Percentiles rank a stretch among this genome's conserved stretches.
Evolutionary conservation across 257 asterid species (phyloP).

Genomic region (Jacaranda copaia): DNA sequence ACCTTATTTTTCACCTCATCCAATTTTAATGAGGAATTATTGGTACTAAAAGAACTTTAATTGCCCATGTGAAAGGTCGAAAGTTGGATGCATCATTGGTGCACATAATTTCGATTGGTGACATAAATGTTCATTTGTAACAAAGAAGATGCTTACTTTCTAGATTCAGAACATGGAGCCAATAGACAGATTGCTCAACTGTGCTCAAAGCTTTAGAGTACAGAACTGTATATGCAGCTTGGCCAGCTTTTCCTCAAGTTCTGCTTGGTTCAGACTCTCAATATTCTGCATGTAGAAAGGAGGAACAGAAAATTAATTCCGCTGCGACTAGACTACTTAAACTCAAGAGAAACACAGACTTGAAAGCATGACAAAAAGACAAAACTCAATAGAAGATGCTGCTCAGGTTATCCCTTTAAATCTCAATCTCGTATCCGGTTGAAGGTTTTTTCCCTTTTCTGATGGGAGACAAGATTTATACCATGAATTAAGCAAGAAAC

Average conservation of each 20-base stretch:
- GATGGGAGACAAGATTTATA: no score
- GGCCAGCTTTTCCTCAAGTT: conserved; percentile 18
- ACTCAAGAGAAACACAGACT: not conserved
- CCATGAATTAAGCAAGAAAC: no score
- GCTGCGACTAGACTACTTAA: no score
- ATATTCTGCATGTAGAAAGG: not conserved
- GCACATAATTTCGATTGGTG: not conserved
- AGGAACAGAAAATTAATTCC: not conserved
- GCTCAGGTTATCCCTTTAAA: not conserved
- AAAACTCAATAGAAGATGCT: not conserved
- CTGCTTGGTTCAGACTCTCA: not conserved
- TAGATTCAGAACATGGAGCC: not conserved
- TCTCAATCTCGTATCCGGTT: no score
- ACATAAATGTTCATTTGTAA: not conserved
- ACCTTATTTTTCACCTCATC: not conserved
- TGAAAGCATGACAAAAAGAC: not conserved
- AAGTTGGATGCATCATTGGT: not conserved
- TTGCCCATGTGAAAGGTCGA: not conserved
- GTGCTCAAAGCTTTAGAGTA: not conserved
- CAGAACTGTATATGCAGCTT: not conserved
- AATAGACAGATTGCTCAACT: not conserved
- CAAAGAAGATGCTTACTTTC: not conserved
- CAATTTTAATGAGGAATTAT: not conserved
- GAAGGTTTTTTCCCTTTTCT: no score
- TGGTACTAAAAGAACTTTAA: no score